Evolutionary conservation across 78 protist species (phyloP).

Genomic region (Thecamonas trahens): DNA sequence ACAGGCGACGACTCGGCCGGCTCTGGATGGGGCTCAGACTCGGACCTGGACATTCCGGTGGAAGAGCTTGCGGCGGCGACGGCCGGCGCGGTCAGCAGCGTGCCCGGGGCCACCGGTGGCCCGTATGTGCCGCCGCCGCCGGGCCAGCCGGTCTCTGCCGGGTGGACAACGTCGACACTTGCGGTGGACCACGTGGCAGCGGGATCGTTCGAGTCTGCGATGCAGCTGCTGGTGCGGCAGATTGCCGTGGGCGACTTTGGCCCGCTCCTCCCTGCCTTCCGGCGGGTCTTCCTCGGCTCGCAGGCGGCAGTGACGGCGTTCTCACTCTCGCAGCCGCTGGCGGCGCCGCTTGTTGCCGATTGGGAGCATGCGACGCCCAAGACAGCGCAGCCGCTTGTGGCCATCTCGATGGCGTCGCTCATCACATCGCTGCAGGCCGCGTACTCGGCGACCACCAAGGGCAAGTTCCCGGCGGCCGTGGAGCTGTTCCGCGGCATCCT

Average conservation of each 20-base stretch:
- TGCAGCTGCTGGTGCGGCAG: slow-evolving; percentile 57
- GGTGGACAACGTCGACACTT: slow-evolving; percentile 46
- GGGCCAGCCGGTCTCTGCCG: too few species aligned
- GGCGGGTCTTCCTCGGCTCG: slow-evolving; percentile 16
- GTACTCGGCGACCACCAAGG: slow-evolving; percentile 58
- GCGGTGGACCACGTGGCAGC: slow-evolving; percentile 87
- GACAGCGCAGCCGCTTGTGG: neutral
- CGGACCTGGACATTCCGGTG: too few species aligned
- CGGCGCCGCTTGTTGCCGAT: slow-evolving; percentile 17
- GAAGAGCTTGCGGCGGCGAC: too few species aligned
- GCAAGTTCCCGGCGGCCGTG: slow-evolving; percentile 74
- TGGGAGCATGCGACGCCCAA: slow-evolving; percentile 10
- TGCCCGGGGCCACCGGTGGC: too few species aligned
- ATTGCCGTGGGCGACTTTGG: slow-evolving; percentile 77
- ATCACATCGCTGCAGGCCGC: slow-evolving; percentile 35
- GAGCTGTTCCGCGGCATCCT: slow-evolving; percentile 38
- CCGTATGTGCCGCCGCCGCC: too few species aligned
- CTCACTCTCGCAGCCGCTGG: neutral
- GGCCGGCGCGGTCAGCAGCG: too few species aligned
- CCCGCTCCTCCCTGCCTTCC: slow-evolving; percentile 67
- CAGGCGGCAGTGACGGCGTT: slow-evolving; percentile 5
- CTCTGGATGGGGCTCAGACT: too few species aligned
- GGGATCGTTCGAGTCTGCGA: slow-evolving; percentile 81
- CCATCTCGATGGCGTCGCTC: slow-evolving; percentile 7
- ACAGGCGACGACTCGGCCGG: too few species aligned